Evolutionary conservation across 2,329 filamentous ascomycete genomes (phyloP), one percentile per base, ranked within the genome.

Genomic region (Penicillium sp.): DNA sequence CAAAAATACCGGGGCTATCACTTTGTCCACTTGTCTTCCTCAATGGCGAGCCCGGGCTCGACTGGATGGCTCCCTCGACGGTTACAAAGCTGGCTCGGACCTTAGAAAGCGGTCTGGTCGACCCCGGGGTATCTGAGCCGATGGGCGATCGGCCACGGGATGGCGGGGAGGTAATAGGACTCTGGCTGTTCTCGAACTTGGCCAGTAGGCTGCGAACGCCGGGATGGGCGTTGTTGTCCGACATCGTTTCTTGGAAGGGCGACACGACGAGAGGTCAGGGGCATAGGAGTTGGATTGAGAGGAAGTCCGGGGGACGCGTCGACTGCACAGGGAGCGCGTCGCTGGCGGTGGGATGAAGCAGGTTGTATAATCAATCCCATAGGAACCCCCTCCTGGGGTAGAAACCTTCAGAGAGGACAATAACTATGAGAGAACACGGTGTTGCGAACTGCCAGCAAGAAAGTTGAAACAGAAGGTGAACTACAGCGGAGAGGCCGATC

Each of bases 41-140:
- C 58, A 83, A 63, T 28, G 78, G 79, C 35, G 78, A 70, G 39
- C 78, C 69, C 34, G 73, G 76, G 39, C 68, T 71, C n/a, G 75
- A 77, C 55, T 79, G 77, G 38, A 78, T 74, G 38, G 72, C 75
- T 51, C 77, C 75, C 71, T 92, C 89, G 48, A 93, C 84, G 17
- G 89, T 85, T 54, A 93, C 84, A 72, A 93, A 93, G 72, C 81
- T 90, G 39, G 89, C 90, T 65, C 89, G 85, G 45, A 92, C 87
- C 76, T 89, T 91, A 63, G 89, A 91, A 42, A 92, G 83, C 25
- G 87, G 89, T 69, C 88, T 82, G 35, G 69, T 71, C 57, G 75
- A 75, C 59, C 68, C 75, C 62, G 75, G 75, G 65, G 74, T 74
- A 65, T 76, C 75, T 38, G 77, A 78, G 28, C 71, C 73, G 57